These are phyloP conservation scores for Dendrobium catenatum DNA, from an alignment of 106 monocot species.

Conservation along the genomic window DNA sequence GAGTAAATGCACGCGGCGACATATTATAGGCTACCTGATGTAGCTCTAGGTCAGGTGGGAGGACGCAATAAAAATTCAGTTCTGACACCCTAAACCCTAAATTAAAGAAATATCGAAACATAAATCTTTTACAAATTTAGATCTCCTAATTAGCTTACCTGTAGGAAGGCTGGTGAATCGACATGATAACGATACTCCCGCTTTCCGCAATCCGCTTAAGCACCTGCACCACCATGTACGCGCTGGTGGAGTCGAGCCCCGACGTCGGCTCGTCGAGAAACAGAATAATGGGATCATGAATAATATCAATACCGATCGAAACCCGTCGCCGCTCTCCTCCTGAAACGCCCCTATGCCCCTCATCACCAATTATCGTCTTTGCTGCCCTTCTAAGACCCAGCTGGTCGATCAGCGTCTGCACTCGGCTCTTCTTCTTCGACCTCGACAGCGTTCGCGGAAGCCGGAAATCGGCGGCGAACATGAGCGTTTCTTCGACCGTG, in stretches of 20 bases:
- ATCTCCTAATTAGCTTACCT: background rate
- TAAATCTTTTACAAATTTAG: too few species aligned
- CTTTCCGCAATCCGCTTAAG: slow-evolving; percentile 68
- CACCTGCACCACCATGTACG: slow-evolving; percentile 89
- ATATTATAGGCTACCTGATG: too few species aligned
- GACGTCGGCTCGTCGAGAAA: slow-evolving; percentile 99
- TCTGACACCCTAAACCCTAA: too few species aligned
- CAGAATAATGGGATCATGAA: slow-evolving; percentile 89
- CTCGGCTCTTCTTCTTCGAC: slow-evolving; percentile 51
- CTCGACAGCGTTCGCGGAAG: slow-evolving; percentile 54
- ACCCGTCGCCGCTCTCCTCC: slow-evolving; percentile 80
- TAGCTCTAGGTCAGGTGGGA: too few species aligned
- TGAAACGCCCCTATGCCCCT: slow-evolving; percentile 72
- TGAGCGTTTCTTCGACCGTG: slow-evolving; percentile 81
- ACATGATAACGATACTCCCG: slow-evolving; percentile 86
- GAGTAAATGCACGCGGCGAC: too few species aligned
- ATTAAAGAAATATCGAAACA: too few species aligned
- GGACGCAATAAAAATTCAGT: too few species aligned
- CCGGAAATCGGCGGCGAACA: slow-evolving; percentile 77
- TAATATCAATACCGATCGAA: slow-evolving; percentile 85
- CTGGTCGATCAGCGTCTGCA: slow-evolving; percentile 62
- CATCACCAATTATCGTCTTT: slow-evolving; percentile 71
- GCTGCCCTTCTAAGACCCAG: slow-evolving; percentile 55
- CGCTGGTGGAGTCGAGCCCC: slow-evolving; percentile 88
- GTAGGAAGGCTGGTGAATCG: slow-evolving; percentile 83